Evolutionary conservation across 169 alveolate species (phyloP).

Genomic region (Plasmodium billcollinsi): DNA sequence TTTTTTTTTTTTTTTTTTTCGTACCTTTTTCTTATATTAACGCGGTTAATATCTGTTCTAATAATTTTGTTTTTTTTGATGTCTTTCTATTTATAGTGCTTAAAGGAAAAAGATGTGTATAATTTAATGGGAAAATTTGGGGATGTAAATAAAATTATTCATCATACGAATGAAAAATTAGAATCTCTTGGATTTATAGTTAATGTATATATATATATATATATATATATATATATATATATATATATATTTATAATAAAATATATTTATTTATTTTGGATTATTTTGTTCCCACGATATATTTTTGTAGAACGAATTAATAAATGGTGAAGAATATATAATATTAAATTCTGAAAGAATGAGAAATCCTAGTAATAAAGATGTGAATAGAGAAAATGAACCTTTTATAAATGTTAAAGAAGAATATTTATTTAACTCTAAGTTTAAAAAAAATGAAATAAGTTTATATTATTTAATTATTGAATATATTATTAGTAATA

Average conservation of each 20-base stretch:
- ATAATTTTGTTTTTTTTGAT: neutral
- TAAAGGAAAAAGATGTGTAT: conserved; percentile 50
- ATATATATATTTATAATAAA: neutral
- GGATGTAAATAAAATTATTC: conserved; percentile 61
- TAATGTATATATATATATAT: conserved; percentile 18
- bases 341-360: conserved; percentile 47
- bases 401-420: conserved; percentile 19
- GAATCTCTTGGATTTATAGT: conserved; percentile 57
- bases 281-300: neutral
- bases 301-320: conserved; percentile 44
- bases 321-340: conserved; percentile 64
- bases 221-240: neutral
- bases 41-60: neutral
- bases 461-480: conserved; percentile 58
- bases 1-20: neutral
- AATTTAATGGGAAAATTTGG: conserved; percentile 35
- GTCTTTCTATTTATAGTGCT: conserved; percentile 23
- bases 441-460: conserved; percentile 58
- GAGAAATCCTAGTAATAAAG: conserved; percentile 5
- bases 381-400: neutral
- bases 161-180: conserved; percentile 45
- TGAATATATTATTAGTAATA: conserved; percentile 48
- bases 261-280: neutral
- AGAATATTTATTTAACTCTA: conserved; percentile 59
- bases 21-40: neutral